Conservation (phyloP, 192 early-diverging fungal genomes). For the Allomyces macrogynus region DNA sequence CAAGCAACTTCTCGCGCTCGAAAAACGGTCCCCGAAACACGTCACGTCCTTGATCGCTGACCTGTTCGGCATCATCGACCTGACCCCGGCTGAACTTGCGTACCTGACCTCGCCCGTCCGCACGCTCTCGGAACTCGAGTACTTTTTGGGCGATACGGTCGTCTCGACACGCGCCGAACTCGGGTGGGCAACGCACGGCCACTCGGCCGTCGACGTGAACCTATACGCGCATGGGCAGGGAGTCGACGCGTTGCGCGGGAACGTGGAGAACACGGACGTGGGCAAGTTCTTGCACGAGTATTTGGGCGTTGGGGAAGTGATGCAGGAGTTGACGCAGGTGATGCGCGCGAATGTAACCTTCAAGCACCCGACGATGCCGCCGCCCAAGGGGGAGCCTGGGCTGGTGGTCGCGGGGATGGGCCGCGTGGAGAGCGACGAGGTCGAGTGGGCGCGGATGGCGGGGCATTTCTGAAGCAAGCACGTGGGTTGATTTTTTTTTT, state of each 20-base stretch:
- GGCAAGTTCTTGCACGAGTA: not conserved
- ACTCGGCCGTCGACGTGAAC: slow-evolving; percentile 89
- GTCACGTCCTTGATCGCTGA: slow-evolving; percentile 38
- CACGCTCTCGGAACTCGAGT: slow-evolving; percentile 15
- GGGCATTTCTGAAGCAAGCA: no score
- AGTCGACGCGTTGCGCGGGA: slow-evolving; percentile 40
- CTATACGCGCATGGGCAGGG: slow-evolving; percentile 61
- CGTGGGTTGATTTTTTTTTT: no score
- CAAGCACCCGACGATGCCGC: not conserved
- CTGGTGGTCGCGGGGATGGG: not conserved
- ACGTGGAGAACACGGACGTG: slow-evolving; percentile 57
- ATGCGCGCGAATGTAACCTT: not conserved
- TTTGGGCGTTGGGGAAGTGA: not conserved
- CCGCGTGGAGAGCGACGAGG: no score
- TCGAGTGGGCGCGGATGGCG: no score
- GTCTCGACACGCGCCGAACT: slow-evolving; percentile 6
- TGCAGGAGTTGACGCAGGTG: not conserved
- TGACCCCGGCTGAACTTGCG: slow-evolving; percentile 36
- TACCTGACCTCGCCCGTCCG: slow-evolving; percentile 16
- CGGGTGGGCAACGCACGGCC: slow-evolving; percentile 71
- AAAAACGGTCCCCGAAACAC: slow-evolving; percentile 3
- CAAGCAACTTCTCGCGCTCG: slow-evolving; percentile 18
- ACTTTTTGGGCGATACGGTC: slow-evolving; percentile 26
- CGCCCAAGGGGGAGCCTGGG: not conserved
- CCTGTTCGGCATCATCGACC: slow-evolving; percentile 51